phyloP scores from a whole-genome alignment of 257 asterid genomes.

The Fraxinus americana region DNA sequence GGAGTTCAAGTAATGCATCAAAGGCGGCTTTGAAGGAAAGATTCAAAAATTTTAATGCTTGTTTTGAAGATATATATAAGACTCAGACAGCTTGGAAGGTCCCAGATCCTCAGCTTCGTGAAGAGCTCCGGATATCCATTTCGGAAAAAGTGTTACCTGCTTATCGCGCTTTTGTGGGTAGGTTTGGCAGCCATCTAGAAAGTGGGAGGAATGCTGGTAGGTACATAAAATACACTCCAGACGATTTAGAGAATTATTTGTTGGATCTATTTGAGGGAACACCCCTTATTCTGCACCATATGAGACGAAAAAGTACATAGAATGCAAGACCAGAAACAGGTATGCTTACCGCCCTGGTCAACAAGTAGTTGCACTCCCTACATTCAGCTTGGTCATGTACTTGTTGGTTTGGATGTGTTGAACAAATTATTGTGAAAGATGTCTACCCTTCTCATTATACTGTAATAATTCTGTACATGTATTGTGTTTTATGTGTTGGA shows the following conservation, averaged over 20 bases:
- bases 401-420: conserved; percentile 42
- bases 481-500: conserved; percentile 37
- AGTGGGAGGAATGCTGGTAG: conserved; percentile 82
- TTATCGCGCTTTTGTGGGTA: conserved; percentile 83
- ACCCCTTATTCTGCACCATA: conserved; percentile 79
- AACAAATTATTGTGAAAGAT: conserved; percentile 33
- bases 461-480: conserved; percentile 56
- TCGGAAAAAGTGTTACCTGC: conserved; percentile 97
- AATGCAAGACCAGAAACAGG: conserved; percentile 33
- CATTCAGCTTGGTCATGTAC: conserved; percentile 36
- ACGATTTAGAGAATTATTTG: conserved; percentile 81
- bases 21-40: conserved; percentile 84
- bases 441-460: conserved; percentile 37
- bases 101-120: conserved; percentile 92
- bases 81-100: conserved; percentile 95
- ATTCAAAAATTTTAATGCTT: conserved; percentile 86
- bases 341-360: conserved; percentile 35
- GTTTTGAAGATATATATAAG: conserved; percentile 88
- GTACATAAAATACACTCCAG: conserved; percentile 79
- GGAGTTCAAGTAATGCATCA: conserved; percentile 75
- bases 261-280: conserved; percentile 89
- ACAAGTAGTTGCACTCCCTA: conserved; percentile 33
- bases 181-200: conserved; percentile 82
- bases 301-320: conserved; percentile 84
- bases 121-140: conserved; percentile 90